Conservation (phyloP, 305 asterid species). For the Stenogyne calaminthoides region DNA sequence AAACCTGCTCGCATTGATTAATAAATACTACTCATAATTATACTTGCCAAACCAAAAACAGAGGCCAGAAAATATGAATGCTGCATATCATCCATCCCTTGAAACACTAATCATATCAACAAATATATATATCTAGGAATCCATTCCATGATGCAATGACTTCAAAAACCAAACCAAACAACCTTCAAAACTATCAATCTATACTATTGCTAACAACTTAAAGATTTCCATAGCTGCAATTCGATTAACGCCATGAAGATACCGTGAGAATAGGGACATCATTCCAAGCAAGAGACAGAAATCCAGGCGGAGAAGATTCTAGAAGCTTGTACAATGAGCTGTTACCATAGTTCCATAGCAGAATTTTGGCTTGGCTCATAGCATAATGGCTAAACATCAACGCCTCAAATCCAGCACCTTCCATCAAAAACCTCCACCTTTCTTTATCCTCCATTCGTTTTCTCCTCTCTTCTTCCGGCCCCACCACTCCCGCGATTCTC, state of each 20-base stretch:
- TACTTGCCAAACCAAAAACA: background rate
- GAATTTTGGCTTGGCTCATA: constrained; percentile 78
- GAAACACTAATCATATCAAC: constrained; percentile 3
- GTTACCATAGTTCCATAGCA: constrained; percentile 77
- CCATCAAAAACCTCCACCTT: constrained; percentile 77
- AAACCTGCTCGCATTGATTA: no score
- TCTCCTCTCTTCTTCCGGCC: constrained; percentile 49
- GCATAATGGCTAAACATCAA: constrained; percentile 84
- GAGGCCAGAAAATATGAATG: background rate
- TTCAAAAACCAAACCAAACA: background rate
- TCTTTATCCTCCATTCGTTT: constrained; percentile 83
- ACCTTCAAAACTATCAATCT: background rate
- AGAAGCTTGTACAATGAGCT: constrained; percentile 62
- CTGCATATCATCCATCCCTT: no score
- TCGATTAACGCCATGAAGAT: constrained; percentile 73
- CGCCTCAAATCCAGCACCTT: constrained; percentile 75
- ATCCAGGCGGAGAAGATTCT: constrained; percentile 75
- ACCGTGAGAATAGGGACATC: constrained; percentile 82
- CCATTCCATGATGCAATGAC: background rate
- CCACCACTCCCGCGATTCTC: constrained; percentile 63
- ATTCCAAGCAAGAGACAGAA: constrained; percentile 86
- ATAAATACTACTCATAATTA: no score
- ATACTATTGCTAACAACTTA: background rate
- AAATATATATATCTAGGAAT: background rate
- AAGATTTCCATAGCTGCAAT: no score